These are phyloP conservation scores for Calamus simplicifolius DNA, from an alignment of 176 grass and related monocot species.

Conservation along the genomic window DNA sequence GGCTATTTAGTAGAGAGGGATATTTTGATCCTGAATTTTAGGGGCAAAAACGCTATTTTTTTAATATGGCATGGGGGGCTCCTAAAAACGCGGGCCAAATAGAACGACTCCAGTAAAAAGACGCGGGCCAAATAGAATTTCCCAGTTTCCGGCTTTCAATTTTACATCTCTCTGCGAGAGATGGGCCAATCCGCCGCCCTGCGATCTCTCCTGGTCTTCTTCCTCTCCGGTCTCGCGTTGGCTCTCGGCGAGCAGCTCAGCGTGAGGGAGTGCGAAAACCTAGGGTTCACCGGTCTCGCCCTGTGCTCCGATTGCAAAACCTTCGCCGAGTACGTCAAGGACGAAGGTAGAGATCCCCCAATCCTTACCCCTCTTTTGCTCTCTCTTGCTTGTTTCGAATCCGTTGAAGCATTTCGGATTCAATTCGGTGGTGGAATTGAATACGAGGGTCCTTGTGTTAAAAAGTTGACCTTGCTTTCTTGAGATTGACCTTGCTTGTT, in stretches of 20 bases:
- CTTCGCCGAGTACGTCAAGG: slow-evolving; percentile 75
- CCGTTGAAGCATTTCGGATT: neutral
- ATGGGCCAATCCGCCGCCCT: slow-evolving; percentile 24
- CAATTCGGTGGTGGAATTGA: too few relatives aligned
- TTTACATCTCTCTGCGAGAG: neutral
- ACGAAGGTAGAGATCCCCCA: slow-evolving; percentile 41
- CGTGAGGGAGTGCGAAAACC: slow-evolving; percentile 67
- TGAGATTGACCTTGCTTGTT: too few relatives aligned
- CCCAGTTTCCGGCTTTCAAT: too few relatives aligned
- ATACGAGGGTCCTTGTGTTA: too few relatives aligned
- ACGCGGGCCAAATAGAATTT: too few relatives aligned
- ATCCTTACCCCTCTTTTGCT: neutral
- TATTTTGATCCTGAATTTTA: too few relatives aligned
- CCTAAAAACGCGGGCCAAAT: too few relatives aligned
- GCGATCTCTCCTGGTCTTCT: slow-evolving; percentile 14
- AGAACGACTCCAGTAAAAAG: too few relatives aligned
- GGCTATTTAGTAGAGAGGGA: too few relatives aligned
- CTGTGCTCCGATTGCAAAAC: slow-evolving; percentile 96
- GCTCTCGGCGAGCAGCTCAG: slow-evolving; percentile 34
- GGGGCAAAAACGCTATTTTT: too few relatives aligned
- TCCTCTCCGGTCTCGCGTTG: slow-evolving; percentile 16
- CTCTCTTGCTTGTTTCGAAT: neutral
- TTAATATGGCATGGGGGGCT: too few relatives aligned
- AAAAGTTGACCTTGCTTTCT: too few relatives aligned
- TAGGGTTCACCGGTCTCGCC: slow-evolving; percentile 95